Evolutionary conservation across 768 basidiomycete species (phyloP), one percentile per base, ranked within the genome.

Genomic region (Cystobasidium tubakii): DNA sequence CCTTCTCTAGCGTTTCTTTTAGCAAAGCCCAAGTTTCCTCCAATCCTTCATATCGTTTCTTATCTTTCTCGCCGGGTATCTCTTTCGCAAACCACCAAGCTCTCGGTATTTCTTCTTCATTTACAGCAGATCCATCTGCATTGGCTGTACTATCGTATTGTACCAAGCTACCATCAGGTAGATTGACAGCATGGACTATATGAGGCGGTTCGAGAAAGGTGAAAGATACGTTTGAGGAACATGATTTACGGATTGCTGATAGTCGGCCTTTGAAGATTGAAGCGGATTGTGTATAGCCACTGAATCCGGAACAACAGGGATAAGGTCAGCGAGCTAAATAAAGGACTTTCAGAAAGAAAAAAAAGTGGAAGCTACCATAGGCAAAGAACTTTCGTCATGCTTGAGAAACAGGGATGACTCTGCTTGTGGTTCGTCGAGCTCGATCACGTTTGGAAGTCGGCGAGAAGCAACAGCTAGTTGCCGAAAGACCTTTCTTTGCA

Each of bases 11-110:
- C 2, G 55, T 55, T 23, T 71, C 69, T 31, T 71, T 55, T 13
- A 71, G 54, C 23, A 71, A 39, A 46, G 2, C 33, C 69, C 69
- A 71, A 29, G 69, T 71, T 55, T 71, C 69, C 1, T 71, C 69
- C 17, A 57, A 31, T 4, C 69, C 69, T 57, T 71, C 69, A 44
- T 71, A 71, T 9, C 34, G 9, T 36, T 60, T 71, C 19, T 46
- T 55, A 21, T 53, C 54, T 3, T 3, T 23, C 33, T 42, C 33
- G 10, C 69, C 55, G 17, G 50, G 36, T 3, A 55, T 31, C 7
- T 71, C 69, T 71, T 60, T 71, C 2, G 69, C 69, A 31, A 71
- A 71, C 53, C 53, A 71, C 69, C 69, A 71, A 27, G 69, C 69
- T 60, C 54, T 31, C 2, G 69, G 69, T 36, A 3, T 23, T n/a